Conservation (phyloP, 164 flowering plant species). For the Magnolia sinica region DNA sequence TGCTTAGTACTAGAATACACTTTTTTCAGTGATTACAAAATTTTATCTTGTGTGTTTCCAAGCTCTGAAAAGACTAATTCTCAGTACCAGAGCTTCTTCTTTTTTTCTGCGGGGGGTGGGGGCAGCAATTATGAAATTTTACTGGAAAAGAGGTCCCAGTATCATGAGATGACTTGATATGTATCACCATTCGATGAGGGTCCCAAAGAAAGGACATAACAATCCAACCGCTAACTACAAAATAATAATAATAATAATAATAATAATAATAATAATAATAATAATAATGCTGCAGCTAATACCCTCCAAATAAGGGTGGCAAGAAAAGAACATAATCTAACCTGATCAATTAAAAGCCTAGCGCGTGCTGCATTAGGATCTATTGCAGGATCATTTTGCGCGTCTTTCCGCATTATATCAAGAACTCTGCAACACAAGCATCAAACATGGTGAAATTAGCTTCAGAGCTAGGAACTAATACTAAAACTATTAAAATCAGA, state of each 20-base stretch:
- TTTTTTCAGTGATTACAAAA: too few relatives aligned
- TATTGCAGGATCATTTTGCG: constrained; percentile 62
- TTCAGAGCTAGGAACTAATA: neutral
- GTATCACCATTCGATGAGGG: neutral
- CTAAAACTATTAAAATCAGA: neutral
- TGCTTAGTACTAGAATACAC: too few relatives aligned
- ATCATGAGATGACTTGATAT: neutral
- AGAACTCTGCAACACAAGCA: constrained; percentile 57
- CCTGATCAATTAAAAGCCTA: constrained; percentile 70
- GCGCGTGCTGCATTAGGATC: constrained; percentile 58
- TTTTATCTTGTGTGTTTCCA: too few relatives aligned
- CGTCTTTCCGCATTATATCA: constrained; percentile 83
- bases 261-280: too few relatives aligned
- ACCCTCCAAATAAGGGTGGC: neutral
- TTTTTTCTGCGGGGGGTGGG: too few relatives aligned
- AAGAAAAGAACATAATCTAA: constrained; percentile 15
- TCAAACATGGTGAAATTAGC: constrained; percentile 1
- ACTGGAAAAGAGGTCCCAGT: too few relatives aligned
- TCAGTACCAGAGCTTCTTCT: too few relatives aligned
- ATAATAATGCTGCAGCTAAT: neutral
- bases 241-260: too few relatives aligned
- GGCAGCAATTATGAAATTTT: too few relatives aligned
- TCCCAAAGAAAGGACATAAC: neutral
- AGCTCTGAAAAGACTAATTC: too few relatives aligned
- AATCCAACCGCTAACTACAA: neutral